Evolutionary conservation across 2,329 filamentous ascomycete genomes (phyloP).

Genomic region (Hirsutella minnesotensis): DNA sequence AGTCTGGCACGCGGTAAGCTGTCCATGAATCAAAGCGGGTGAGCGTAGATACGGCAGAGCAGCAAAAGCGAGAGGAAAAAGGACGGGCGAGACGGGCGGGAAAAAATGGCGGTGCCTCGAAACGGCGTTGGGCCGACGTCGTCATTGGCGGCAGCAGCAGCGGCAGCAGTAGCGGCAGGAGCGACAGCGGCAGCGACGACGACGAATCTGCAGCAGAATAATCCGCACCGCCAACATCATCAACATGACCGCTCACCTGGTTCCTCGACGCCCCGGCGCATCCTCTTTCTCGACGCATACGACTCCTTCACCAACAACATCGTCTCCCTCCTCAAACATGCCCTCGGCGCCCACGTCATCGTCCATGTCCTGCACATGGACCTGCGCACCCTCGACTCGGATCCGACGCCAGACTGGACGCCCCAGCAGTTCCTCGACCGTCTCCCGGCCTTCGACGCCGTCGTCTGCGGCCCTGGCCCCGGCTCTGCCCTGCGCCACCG

Average conservation of each 20-base stretch:
- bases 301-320: slow-evolving; percentile 98
- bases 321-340: slow-evolving; percentile 63
- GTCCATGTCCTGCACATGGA: slow-evolving; percentile 27
- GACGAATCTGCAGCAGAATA: background rate
- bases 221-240: background rate
- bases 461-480: slow-evolving; percentile 84
- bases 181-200: background rate
- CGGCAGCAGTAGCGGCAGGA: background rate
- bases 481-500: slow-evolving; percentile 59
- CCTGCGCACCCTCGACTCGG: slow-evolving; percentile 52
- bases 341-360: slow-evolving; percentile 55
- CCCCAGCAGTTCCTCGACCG: slow-evolving; percentile 24
- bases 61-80: too few species aligned
- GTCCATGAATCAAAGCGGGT: too few species aligned
- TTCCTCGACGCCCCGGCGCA: slow-evolving; percentile 22
- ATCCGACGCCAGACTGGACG: slow-evolving; percentile 33
- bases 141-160: background rate
- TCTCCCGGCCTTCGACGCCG: slow-evolving; percentile 59
- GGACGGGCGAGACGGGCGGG: too few species aligned
- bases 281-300: slow-evolving; percentile 90
- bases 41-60: too few species aligned
- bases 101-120: background rate
- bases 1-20: too few species aligned
- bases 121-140: background rate
- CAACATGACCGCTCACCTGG: background rate